Percentiles rank a stretch among this genome's conserved stretches.
Conservation (phyloP, 2,329 filamentous ascomycete species). For the Xylaria multiplex region DNA sequence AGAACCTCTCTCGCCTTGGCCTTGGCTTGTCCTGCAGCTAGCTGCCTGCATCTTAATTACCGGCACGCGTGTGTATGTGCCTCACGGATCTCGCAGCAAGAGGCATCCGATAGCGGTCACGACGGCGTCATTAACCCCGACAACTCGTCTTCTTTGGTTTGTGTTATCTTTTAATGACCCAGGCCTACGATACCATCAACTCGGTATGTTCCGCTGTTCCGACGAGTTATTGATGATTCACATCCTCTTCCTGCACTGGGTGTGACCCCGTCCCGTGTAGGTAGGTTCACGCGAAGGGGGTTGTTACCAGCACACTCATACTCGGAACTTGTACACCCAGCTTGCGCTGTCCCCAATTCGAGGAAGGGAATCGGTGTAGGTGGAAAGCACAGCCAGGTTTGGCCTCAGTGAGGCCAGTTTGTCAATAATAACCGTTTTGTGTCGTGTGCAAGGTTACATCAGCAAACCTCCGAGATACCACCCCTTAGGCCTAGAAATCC, state of each 20-base stretch:
- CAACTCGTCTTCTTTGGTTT: neutral
- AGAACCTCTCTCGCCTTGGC: constrained; percentile 11
- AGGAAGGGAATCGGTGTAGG: neutral
- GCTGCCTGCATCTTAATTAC: constrained; percentile 28
- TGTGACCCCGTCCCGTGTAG: neutral
- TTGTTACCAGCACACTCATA: neutral
- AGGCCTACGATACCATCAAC: neutral
- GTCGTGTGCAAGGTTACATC: constrained; percentile 13
- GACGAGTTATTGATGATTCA: neutral
- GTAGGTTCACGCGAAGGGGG: constrained; percentile 14
- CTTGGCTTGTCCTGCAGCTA: constrained; percentile 25
- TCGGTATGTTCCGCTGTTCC: constrained; percentile 15
- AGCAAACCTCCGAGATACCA: constrained; percentile 16
- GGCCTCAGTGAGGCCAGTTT: neutral
- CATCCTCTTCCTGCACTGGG: neutral
- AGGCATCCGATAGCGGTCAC: constrained; percentile 29
- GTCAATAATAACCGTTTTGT: neutral
- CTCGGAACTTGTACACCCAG: neutral
- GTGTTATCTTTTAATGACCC: neutral
- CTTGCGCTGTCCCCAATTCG: neutral
- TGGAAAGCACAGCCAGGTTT: neutral
- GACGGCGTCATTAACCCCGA: neutral
- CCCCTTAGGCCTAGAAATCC: neutral
- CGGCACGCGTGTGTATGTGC: constrained; percentile 13
- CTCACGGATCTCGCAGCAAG: constrained; percentile 25